A percentile compares a stretch with the other conserved stretches of the same genome.
Evolutionary conservation across 441 rosid species (phyloP).

Genomic region (Bocquillonia castaneifolia): DNA sequence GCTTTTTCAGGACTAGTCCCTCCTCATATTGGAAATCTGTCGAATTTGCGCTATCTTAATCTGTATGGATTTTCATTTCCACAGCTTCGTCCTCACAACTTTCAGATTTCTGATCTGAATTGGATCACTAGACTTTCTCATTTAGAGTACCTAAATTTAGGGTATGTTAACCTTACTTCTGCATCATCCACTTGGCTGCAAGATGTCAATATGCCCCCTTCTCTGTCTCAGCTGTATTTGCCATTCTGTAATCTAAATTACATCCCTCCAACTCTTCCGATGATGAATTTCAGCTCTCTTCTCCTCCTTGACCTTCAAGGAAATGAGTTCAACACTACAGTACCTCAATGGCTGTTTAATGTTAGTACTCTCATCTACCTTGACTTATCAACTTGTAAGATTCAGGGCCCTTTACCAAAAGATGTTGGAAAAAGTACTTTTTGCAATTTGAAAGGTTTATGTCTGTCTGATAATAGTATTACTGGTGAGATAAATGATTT

Average conservation of each 20-base stretch:
- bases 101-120: slow-evolving; percentile 1
- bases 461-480: not conserved
- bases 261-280: not conserved
- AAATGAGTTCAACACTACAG: not conserved
- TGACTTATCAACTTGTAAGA: not conserved
- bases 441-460: not conserved
- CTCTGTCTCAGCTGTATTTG: not conserved
- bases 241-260: not conserved
- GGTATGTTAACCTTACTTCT: not conserved
- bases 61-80: no score
- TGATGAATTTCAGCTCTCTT: not conserved
- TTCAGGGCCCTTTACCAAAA: not conserved
- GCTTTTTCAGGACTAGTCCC: not conserved
- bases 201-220: not conserved
- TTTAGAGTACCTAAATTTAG: not conserved
- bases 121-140: slow-evolving; percentile 3
- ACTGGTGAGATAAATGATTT: not conserved
- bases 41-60: slow-evolving; percentile 4
- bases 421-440: not conserved
- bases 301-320: not conserved
- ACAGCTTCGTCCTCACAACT: not conserved
- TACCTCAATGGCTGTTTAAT: slow-evolving; percentile 8
- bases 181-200: not conserved
- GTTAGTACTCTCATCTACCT: not conserved
- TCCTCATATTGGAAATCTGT: not conserved